Evolutionary conservation across 106 monocot species (phyloP), one percentile per base, ranked within the genome.

Genomic region (Phalaenopsis aphrodite): DNA sequence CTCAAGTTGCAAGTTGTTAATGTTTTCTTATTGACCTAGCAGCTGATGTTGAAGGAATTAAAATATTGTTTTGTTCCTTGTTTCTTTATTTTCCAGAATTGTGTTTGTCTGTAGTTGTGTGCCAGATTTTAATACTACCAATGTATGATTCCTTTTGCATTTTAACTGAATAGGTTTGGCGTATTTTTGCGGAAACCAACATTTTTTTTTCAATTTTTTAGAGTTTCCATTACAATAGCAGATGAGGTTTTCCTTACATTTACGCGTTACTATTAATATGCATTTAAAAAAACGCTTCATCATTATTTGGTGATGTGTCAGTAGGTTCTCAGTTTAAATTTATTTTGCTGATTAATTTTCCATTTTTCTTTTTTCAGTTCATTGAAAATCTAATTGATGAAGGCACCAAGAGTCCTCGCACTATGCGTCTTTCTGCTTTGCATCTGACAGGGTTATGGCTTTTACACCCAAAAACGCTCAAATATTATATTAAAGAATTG

Each of bases 361-460:
- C 17, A 52, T 49, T 61, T 56, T 61, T 61, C n/a, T 21, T 57
- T 67, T 55, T 87, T 23, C 75, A 96, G 96, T 96, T 96, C 64
- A 86, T 94, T 83, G 83, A 85, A 83, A 88, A 91, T 76, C 87
- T 93, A 82, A 85, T 96, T 81, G 85, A 87, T 73, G 91, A 96
- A 83, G 96, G 93, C 42, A 77, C 80, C 19, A 96, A 87, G 91
- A 96, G 96, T 75, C 96, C 96, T 42, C 93, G 96, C 2, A 96
- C 91, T 47, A 93, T 96, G 79, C 88, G 96, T 23, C 87, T 96
- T 81, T 88, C 93, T 42, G 96, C 96, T 79, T 89, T 93, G 71
- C 96, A 96, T 72, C 82, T 96, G 48, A 88, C 91, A 30, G 96
- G 96, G 46, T 82, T 94, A 72, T 96, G 96, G 96, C 79, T 90